Evolutionary conservation across 2,329 filamentous ascomycete species (phyloP), one percentile per base, ranked within the genome.

Genomic region (Kalmusia sp.): DNA sequence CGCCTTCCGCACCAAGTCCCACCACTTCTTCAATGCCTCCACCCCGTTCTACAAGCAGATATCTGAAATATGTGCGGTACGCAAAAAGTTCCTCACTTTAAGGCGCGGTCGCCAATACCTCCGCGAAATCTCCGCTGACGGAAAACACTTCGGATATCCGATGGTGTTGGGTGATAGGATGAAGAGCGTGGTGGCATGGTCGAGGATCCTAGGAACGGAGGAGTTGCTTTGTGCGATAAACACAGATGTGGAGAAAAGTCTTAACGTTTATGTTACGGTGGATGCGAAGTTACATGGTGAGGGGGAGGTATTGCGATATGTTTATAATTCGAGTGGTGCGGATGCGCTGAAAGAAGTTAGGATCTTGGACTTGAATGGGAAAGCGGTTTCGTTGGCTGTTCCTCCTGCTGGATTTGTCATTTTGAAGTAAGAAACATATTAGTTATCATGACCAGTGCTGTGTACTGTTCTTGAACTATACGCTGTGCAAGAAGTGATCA

Each of bases 211-310:
- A 19, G 52, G 47, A 14, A 58, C 57, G 21, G 41, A 54, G 33
- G 63, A 66, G 47, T 46, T 65, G 3, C 27, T 63, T 2, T 63
- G 58, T 39, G 61, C 61, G 2, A 61, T 63, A 37, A 63, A 63
- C 30, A 65, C 61, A 7, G 54, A 63, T 44, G 25, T 43, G 8
- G 51, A 54, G 19, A 27, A 51, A 11, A 17, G n/a, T 1, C 51
- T 35, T 3, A 28, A 37, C 19, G 61, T 55, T 6, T 62, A 46
- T 41, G 59, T 65, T 25, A 61, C 59, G 3, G 47, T 65, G 9
- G 62, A 65, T 45, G n/a, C 31, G 7, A 50, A 31, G n/a, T 35
- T 65, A 11, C 54, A 63, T 25, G 17, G 7, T 3, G 37, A 39
- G 12, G 54, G 46, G 3, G 40, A 52, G 4, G 19, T 8, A 3